A percentile compares a stretch with the other conserved stretches of the same genome.
These are phyloP conservation scores for Mycosphaerella sp. DNA, from an alignment of 2,329 filamentous ascomycete species.

Conservation along the genomic window DNA sequence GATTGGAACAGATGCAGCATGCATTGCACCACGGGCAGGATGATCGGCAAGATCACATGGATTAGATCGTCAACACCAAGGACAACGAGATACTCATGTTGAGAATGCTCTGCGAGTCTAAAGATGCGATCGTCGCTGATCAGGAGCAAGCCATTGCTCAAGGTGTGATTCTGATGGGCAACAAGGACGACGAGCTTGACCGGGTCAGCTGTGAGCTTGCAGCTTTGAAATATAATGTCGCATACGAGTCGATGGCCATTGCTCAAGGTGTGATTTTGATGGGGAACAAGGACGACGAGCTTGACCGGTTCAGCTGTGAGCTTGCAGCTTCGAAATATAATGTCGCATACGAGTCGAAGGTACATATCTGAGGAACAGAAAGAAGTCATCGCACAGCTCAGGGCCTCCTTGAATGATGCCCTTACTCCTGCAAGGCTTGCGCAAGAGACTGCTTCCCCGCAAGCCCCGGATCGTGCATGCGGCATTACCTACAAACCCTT, in stretches of 20 bases:
- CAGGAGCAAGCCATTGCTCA: conserved; percentile 26
- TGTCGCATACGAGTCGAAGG: conserved; percentile 9
- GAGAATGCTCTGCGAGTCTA: conserved; percentile 25
- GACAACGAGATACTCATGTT: conserved; percentile 20
- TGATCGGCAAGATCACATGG: conserved; percentile 15
- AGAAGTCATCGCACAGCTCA: conserved; percentile 17
- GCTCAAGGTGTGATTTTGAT: conserved; percentile 21
- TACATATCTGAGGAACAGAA: conserved; percentile 19
- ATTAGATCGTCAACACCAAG: conserved; percentile 11
- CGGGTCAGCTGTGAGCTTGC: conserved; percentile 15
- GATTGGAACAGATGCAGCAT: conserved; percentile 9
- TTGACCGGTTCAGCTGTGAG: conserved; percentile 18
- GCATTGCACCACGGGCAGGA: conserved; percentile 9
- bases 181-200: conserved; percentile 24
- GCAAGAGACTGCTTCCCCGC: background rate
- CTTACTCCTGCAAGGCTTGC: conserved; percentile 3
- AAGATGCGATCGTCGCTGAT: conserved; percentile 22
- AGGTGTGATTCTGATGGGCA: conserved; percentile 21
- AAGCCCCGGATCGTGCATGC: background rate
- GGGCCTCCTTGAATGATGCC: conserved; percentile 12
- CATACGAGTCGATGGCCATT: conserved; percentile 19
- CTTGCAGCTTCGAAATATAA: conserved; percentile 17
- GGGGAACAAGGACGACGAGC: conserved; percentile 21
- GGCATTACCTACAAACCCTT: conserved; percentile 14
- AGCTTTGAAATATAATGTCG: conserved; percentile 15